These are phyloP conservation scores for Microcyclospora pomicola DNA, from an alignment of 2,329 filamentous ascomycete species.

Conservation along the genomic window DNA sequence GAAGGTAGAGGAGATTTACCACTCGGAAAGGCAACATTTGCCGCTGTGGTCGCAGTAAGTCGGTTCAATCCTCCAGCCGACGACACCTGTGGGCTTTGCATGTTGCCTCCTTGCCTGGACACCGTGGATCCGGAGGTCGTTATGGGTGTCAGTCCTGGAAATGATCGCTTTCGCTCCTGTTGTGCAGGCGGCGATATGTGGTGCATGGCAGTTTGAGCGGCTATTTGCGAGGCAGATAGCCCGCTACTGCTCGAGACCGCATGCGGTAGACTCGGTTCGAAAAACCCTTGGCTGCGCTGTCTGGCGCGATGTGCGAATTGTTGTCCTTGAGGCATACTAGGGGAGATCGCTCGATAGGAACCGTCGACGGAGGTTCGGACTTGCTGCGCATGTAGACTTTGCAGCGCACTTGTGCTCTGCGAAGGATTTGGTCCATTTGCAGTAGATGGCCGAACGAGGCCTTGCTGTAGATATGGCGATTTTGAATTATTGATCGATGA, in stretches of 20 bases:
- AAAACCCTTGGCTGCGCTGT: slow-evolving; percentile 61
- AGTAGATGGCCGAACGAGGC: slow-evolving; percentile 18
- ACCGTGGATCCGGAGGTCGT: slow-evolving; percentile 14
- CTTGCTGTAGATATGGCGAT: slow-evolving; percentile 25
- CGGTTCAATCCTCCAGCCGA: slow-evolving; percentile 29
- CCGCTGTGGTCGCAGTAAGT: slow-evolving; percentile 54
- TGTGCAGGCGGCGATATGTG: slow-evolving; percentile 17
- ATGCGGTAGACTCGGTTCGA: slow-evolving; percentile 55
- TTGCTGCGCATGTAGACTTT: slow-evolving; percentile 21
- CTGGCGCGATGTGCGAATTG: slow-evolving; percentile 43
- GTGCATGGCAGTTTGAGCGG: slow-evolving; percentile 64
- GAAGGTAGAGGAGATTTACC: slow-evolving; percentile 39
- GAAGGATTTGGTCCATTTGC: slow-evolving; percentile 19
- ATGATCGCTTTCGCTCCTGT: slow-evolving; percentile 50
- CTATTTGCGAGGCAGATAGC: slow-evolving; percentile 59
- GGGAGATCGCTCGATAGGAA: slow-evolving; percentile 15
- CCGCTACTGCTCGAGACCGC: slow-evolving; percentile 20
- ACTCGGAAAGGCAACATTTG: slow-evolving; percentile 56
- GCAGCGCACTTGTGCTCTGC: slow-evolving; percentile 18
- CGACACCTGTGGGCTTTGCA: slow-evolving; percentile 16
- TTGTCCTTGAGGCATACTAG: slow-evolving; percentile 13
- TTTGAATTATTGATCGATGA: slow-evolving; percentile 17
- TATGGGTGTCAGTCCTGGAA: slow-evolving; percentile 51
- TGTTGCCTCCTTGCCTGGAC: slow-evolving; percentile 15
- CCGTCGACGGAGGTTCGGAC: slow-evolving; percentile 23